Conservation (phyloP, 345 rosid species). For the Hibiscus syriacus region DNA sequence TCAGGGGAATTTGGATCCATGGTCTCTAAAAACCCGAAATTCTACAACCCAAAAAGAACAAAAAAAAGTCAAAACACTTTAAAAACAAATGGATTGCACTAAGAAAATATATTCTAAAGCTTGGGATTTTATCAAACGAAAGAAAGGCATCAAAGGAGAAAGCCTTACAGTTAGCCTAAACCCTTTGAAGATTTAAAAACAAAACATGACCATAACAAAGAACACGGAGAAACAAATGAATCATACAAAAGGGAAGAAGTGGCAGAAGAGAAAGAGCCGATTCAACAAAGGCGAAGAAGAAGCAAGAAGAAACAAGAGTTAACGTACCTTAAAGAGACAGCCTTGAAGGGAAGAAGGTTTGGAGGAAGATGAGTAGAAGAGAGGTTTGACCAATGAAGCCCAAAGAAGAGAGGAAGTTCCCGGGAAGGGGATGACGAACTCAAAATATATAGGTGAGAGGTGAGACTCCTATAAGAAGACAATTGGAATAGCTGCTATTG, state of each 20-base stretch:
- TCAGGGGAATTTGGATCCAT: constrained; percentile 14
- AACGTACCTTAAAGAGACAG: constrained; percentile 1
- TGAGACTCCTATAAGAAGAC: too few relatives aligned
- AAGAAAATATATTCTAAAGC: not conserved
- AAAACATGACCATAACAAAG: not conserved
- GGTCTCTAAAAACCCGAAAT: not conserved
- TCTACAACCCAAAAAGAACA: constrained; percentile 2
- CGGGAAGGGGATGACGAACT: too few relatives aligned
- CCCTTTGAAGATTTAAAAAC: not conserved
- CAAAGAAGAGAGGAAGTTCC: too few relatives aligned
- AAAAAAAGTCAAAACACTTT: not conserved
- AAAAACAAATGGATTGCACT: not conserved
- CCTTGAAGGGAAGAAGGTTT: not conserved
- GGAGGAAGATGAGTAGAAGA: too few relatives aligned
- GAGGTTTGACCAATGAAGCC: too few relatives aligned
- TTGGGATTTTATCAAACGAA: not conserved
- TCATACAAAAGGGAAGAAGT: not conserved
- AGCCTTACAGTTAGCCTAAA: not conserved
- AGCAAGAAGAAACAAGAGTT: not conserved
- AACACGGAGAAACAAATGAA: not conserved
- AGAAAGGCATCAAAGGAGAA: not conserved
- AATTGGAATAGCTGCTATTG: too few relatives aligned
- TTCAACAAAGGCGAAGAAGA: not conserved
- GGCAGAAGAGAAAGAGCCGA: not conserved
- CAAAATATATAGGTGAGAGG: too few relatives aligned